phyloP scores from a whole-genome alignment of 2,329 filamentous ascomycete genomes.

The Cladophialophora chaetospira region DNA sequence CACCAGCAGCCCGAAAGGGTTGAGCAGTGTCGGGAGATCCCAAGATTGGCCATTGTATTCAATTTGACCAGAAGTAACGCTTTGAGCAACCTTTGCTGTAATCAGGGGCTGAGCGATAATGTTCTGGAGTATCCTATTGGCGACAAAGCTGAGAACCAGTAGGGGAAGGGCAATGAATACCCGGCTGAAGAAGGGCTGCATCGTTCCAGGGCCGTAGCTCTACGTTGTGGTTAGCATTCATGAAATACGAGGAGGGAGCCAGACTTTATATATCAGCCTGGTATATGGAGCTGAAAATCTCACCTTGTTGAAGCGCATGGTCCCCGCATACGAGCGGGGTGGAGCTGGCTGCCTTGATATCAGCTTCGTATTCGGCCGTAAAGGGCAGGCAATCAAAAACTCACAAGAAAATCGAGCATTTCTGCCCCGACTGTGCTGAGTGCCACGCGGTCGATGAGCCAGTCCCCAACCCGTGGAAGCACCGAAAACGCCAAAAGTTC shows the following conservation, averaged over 20 bases:
- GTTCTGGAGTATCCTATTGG: constrained; percentile 1
- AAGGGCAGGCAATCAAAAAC: too few species aligned
- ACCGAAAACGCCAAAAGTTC: not conserved
- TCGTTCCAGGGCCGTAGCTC: not conserved
- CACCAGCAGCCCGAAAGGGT: constrained; percentile 2
- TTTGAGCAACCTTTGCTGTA: not conserved
- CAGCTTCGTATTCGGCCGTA: too few species aligned
- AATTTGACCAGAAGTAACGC: not conserved
- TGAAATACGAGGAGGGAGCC: not conserved
- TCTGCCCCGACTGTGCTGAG: constrained; percentile 23
- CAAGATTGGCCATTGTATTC: not conserved
- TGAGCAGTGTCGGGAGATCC: constrained; percentile 4
- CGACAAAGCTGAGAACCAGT: not conserved
- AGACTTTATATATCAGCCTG: not conserved
- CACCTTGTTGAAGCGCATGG: constrained; percentile 36
- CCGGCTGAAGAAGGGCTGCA: constrained; percentile 6
- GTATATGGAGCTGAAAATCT: not conserved
- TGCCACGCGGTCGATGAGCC: not conserved
- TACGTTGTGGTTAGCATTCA: not conserved
- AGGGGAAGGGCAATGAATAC: constrained; percentile 3
- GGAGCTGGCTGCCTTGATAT: too few species aligned
- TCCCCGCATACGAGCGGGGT: constrained; percentile 28
- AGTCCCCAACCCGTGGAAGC: not conserved
- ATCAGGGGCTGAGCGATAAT: not conserved
- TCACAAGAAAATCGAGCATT: constrained; percentile 36